Base-by-base conservation (phyloP, 805 yeast species). In the Yarrowia keelungensis region DNA sequence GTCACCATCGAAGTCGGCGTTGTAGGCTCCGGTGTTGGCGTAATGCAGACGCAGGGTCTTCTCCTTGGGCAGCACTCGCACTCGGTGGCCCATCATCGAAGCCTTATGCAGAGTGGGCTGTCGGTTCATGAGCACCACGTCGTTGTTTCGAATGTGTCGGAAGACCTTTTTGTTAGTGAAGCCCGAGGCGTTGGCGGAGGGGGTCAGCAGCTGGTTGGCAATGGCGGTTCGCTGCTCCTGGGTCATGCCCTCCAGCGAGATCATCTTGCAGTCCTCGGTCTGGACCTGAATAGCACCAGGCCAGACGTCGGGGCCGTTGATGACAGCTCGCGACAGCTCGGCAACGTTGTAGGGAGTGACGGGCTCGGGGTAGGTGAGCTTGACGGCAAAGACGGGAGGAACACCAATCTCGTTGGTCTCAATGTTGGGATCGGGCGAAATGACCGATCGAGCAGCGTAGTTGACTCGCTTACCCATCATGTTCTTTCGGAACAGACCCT, bases 401-500 rank as follows among this genome's bases (percentile, higher is more conserved):
- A 95, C 94, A 81, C 99, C 99, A 77, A 95, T 94, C 80, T 95
- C 97, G 77, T 93, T 92, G 14, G 99, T 96, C 81, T 95, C 99
- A 74, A 95, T 85, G 82, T 90, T 95, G 69, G 99, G 99, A 81
- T 95, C 99, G 7, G 98, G 98, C 8, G 98, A 93, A 80, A 95
- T 95, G 75, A 95, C 99, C 10, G 99, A 94, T 81, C 99, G 92
- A 65, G 99, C 99, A 67, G 98, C 97, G 76, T 91, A 94, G 79
- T 95, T 96, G 70, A 95, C 99, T 83, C 99, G 92, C 84, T 95
- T 95, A 78, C 99, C 99, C 99, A 95, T 95, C 99, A 95, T 95
- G 77, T 95, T 97, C 78, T 94, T 95, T 83, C 99, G 87, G 84
- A 95, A 95, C 72, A 94, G 83, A 78, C 99, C 99, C 81, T 95